Base-by-base conservation (phyloP, 1,139 yeast genomes). In the Suhomyces panamericanus region DNA sequence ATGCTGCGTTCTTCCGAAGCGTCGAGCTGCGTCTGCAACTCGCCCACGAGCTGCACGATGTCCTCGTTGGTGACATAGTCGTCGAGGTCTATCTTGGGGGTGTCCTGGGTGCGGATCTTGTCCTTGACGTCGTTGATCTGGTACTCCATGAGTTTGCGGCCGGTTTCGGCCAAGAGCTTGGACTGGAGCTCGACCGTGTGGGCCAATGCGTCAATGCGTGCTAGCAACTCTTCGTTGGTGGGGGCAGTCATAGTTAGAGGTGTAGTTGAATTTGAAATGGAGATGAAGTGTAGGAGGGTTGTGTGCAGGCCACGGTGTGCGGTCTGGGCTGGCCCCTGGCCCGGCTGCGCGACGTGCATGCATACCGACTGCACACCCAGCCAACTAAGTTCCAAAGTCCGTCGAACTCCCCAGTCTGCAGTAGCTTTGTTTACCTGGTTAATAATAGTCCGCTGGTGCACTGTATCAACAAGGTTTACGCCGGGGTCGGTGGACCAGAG, bases 1-100 rank as follows among this genome's bases (percentile, higher is more conserved):
- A 83, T 76, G 12, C 82, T 73, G 51, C 91, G 73, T 46, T 84
- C 86, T 57, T 86, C 95, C 29, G 85, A 64, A 13, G 70, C 68
- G 43, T 87, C 95, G 56, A 91, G 73, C 66, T 91, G 97, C 6
- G 87, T 85, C 64, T 90, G 97, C 48, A 91, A 69, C 62, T 91
- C 98, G 6, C 90, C 90, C 11, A 90, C 97, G 38, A 58, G 45
- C 54, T 57, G 57, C 1, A 87, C 88, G 15, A 91, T 69, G 58
- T 91, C 98, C 47, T 87, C 95, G 54, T 87, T 85, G 12, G 90
- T 82, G 32, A 83, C 86, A 50, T 75, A 83, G 50, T 86, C 91
- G 4, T 78, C 66, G 11, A 82, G 57, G 51, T 82, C 87, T 17
- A 77, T 52, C 11, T 41, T 41, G 20, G 42, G 30, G 17, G 32